Evolutionary conservation across 805 yeast species (phyloP).

Genomic region (Candida jianshihensis): DNA sequence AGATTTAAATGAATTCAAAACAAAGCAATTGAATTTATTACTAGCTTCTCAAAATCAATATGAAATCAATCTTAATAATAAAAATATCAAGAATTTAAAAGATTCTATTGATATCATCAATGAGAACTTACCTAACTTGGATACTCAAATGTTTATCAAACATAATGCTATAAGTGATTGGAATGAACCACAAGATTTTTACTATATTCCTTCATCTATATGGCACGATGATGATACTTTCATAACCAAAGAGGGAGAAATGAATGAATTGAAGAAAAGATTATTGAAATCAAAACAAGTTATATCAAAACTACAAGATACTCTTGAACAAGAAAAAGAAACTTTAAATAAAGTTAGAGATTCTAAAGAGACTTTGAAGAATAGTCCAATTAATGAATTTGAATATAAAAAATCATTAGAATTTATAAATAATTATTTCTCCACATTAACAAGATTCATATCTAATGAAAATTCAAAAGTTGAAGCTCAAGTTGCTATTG

Average conservation of each 20-base stretch:
- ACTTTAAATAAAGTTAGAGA: constrained; percentile 24
- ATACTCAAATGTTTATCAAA: constrained; percentile 85
- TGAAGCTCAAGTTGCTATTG: constrained; percentile 78
- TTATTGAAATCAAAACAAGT: constrained; percentile 35
- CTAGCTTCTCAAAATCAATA: constrained; percentile 51
- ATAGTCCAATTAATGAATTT: constrained; percentile 40
- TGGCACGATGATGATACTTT: constrained; percentile 95
- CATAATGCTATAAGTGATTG: constrained; percentile 65
- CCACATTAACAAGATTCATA: constrained; percentile 54
- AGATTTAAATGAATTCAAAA: constrained; percentile 74
- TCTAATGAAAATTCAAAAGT: constrained; percentile 69
- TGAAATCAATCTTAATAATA: constrained; percentile 50
- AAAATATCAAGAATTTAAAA: constrained; percentile 36
- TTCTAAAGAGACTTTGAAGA: constrained; percentile 31
- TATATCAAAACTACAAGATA: constrained; percentile 22
- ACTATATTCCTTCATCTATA: constrained; percentile 79
- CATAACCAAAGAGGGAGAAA: constrained; percentile 46
- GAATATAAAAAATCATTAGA: constrained; percentile 28
- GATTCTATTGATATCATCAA: constrained; percentile 48
- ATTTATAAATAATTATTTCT: constrained; percentile 44
- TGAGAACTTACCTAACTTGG: constrained; percentile 67
- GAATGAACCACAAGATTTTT: constrained; percentile 83
- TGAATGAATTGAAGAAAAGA: constrained; percentile 46
- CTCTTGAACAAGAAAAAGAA: constrained; percentile 25
- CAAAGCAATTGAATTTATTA: constrained; percentile 60